These are phyloP conservation scores for Arachis stenosperma DNA, from an alignment of 306 rosid genomes.

Conservation along the genomic window DNA sequence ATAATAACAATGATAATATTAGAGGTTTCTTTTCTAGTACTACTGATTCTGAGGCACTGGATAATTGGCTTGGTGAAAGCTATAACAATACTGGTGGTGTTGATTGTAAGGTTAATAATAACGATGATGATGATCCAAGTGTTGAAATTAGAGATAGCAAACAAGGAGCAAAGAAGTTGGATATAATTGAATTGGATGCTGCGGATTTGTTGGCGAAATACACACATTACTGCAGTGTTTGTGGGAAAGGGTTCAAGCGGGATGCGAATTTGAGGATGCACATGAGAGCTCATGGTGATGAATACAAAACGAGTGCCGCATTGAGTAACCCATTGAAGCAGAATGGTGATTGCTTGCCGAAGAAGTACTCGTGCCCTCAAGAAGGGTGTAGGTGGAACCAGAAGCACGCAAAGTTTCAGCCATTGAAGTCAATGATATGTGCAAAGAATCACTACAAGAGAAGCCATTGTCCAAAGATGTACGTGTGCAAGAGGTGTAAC, in stretches of 20 bases:
- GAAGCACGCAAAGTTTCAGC: constrained; percentile 82
- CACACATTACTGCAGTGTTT: constrained; percentile 90
- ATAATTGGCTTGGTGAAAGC: constrained; percentile 51
- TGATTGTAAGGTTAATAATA: constrained; percentile 34
- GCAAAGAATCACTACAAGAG: constrained; percentile 95
- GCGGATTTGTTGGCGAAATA: constrained; percentile 80
- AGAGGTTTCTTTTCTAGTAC: constrained; percentile 42
- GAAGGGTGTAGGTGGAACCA: constrained; percentile 91
- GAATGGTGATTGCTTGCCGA: constrained; percentile 40
- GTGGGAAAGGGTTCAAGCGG: constrained; percentile 92
- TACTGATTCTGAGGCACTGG: constrained; percentile 45
- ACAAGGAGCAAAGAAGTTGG: constrained; percentile 21
- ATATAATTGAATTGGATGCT: constrained; percentile 71
- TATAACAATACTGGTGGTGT: constrained; percentile 27
- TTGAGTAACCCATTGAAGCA: constrained; percentile 64
- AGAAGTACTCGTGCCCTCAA: constrained; percentile 87
- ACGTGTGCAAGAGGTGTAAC: constrained; percentile 84
- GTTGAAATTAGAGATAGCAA: constrained; percentile 39
- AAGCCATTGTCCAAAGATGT: constrained; percentile 95
- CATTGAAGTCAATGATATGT: constrained; percentile 89
- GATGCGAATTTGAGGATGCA: constrained; percentile 96
- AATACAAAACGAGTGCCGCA: constrained; percentile 78
- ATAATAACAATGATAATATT: neutral
- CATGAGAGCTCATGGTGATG: constrained; percentile 98
- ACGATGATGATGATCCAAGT: constrained; percentile 34